Conservation (phyloP, 768 basidiomycete species). For the Suillus luteus region DNA sequence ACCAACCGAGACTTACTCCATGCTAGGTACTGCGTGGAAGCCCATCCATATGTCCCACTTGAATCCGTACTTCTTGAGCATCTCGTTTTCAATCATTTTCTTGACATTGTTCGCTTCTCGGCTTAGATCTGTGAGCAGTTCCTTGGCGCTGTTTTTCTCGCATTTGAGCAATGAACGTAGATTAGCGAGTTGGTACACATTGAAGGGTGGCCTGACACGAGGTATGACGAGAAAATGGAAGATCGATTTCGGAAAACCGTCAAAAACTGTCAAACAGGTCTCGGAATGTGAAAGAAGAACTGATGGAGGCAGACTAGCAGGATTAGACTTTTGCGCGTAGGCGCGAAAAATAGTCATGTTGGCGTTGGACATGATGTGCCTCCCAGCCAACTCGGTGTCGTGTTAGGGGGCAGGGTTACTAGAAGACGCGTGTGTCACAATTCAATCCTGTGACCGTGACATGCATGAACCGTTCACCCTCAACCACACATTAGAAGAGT, state of each 20-base stretch:
- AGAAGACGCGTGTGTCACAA: not conserved
- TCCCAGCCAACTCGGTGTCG: not conserved
- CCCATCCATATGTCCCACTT: conserved; percentile 79
- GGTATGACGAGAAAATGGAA: conserved; percentile 92
- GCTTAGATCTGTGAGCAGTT: conserved; percentile 52
- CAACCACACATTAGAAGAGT: not conserved
- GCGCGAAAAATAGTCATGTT: conserved; percentile 57
- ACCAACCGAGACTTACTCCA: conserved; percentile 61
- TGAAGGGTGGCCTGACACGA: conserved; percentile 38
- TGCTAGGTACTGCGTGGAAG: conserved; percentile 84
- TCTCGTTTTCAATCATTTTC: conserved; percentile 74
- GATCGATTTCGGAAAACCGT: conserved; percentile 78
- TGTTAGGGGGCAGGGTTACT: not conserved
- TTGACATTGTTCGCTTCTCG: conserved; percentile 59
- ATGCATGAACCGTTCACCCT: not conserved
- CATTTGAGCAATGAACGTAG: conserved; percentile 57
- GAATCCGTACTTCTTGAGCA: conserved; percentile 72
- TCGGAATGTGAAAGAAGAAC: conserved; percentile 59
- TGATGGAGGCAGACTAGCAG: conserved; percentile 56
- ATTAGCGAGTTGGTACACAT: conserved; percentile 46
- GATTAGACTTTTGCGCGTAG: conserved; percentile 56
- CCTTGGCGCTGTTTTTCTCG: conserved; percentile 55
- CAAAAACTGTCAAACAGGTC: conserved; percentile 66
- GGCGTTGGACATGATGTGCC: conserved; percentile 21
- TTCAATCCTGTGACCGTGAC: not conserved